Base-by-base conservation (phyloP, 352 stramenopile genomes). In the Elongisporangium undulatum region DNA sequence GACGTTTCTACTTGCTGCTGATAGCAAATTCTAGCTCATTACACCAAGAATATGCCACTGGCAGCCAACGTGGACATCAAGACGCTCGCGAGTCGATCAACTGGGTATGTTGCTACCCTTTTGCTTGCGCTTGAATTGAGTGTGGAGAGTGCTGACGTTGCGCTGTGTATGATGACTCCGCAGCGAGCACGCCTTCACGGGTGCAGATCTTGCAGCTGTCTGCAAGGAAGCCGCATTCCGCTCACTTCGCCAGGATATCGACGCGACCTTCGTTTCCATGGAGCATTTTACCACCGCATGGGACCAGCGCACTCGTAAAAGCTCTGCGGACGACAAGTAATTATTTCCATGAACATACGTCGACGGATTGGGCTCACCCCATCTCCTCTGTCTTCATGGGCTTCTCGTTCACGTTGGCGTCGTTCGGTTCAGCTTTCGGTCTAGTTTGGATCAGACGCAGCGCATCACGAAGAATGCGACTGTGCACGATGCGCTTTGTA, bases 171-270 rank as follows among this genome's bases (percentile, higher is more conserved):
- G 59, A 67, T 24, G 49, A 53, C 15, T 34, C 41, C 16, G n/a
- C 55, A 83, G 74, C 16, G 63, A 52, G 53, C 61, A 67, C 21
- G 50, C 51, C 0, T 79, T 91, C 52, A 87, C 84, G 0, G 84
- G 84, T 19, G 85, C 82, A 17, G 82, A 91, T 9, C 59, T 94
- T 20, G 71, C 75, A 13, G 81, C 79, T 26, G 65, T 92, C 23
- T 94, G 85, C 67, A 92, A 92, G 26, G 82, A 91, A 62, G 82
- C 85, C n/a, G 85, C 82, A 3, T 85, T 94, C 41, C 77, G 74
- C n/a, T 75, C 85, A 17, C 74, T 94, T 61, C 85, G 85, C 15
- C 72, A 91, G 62, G 61, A 85, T 61, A 67, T 84, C 2, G 64
- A 87, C 49, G 74, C 74, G 1, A 55, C 49, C 5, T 51, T 16